Evolutionary conservation across 2,329 filamentous ascomycete genomes (phyloP).

Genomic region (Dothistroma pini): DNA sequence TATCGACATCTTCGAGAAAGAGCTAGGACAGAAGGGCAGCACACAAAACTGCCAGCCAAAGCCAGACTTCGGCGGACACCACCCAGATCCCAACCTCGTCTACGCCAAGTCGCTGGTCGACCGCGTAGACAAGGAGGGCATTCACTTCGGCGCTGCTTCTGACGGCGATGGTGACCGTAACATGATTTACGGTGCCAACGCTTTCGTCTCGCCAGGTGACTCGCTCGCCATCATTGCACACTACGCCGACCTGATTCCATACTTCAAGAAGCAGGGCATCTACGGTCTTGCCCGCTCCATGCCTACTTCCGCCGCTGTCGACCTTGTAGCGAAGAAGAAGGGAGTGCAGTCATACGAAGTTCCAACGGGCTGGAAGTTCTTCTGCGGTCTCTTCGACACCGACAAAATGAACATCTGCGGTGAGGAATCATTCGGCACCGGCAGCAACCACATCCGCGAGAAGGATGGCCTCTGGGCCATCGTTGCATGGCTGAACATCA

Average conservation of each 20-base stretch:
- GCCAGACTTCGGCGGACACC: conserved; percentile 93
- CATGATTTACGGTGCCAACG: conserved; percentile 99
- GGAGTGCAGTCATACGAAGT: conserved; percentile 92
- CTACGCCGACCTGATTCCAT: conserved; percentile 92
- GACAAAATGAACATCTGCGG: conserved; percentile 98
- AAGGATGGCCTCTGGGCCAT: conserved; percentile 99
- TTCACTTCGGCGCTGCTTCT: conserved; percentile 94
- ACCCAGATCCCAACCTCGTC: conserved; percentile 96
- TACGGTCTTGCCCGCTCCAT: conserved; percentile 94
- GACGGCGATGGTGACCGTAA: conserved; percentile 98
- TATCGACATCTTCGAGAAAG: conserved; percentile 88
- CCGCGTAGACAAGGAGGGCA: conserved; percentile 81
- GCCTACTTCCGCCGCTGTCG: conserved; percentile 93
- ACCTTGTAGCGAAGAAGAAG: conserved; percentile 93
- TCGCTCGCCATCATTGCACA: conserved; percentile 97
- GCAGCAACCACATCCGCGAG: conserved; percentile 97
- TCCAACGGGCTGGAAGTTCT: conserved; percentile 98
- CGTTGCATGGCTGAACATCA: conserved; percentile 97
- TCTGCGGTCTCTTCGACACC: conserved; percentile 91
- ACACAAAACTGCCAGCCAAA: conserved; percentile 91
- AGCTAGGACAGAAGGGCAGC: conserved; percentile 76
- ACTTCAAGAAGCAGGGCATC: conserved; percentile 96
- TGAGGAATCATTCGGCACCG: conserved; percentile 97
- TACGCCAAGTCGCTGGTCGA: conserved; percentile 95
- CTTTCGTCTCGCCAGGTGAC: conserved; percentile 95